A percentile compares a stretch with the other conserved stretches of the same genome.
phyloP scores from a whole-genome alignment of 2,329 filamentous ascomycete genomes.

The Phaeophleospora eucalypticola region DNA sequence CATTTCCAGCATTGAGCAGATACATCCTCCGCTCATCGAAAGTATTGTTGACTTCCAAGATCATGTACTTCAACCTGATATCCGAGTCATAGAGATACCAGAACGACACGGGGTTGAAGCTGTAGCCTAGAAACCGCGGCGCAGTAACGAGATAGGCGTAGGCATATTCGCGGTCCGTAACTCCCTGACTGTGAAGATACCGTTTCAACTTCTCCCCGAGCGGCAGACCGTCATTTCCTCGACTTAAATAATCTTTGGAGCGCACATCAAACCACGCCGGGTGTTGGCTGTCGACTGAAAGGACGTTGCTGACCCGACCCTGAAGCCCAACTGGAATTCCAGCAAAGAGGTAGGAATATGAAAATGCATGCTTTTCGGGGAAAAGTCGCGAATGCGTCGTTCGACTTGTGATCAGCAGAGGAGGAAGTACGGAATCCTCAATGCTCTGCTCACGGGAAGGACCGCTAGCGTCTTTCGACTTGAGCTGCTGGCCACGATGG shows the following conservation, averaged over 20 bases:
- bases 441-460: slow-evolving; percentile 21
- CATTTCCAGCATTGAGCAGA: slow-evolving; percentile 46
- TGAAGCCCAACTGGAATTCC: slow-evolving; percentile 63
- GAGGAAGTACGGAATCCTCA: slow-evolving; percentile 35
- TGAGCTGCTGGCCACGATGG: slow-evolving; percentile 25
- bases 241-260: slow-evolving; percentile 58
- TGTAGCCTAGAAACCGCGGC: slow-evolving; percentile 63
- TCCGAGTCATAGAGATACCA: slow-evolving; percentile 69
- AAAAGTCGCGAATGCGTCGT: slow-evolving; percentile 65
- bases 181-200: slow-evolving; percentile 54
- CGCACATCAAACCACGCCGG: slow-evolving; percentile 58
- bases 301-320: slow-evolving; percentile 52
- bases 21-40: slow-evolving; percentile 70
- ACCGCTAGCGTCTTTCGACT: slow-evolving; percentile 8
- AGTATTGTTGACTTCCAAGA: slow-evolving; percentile 73
- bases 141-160: slow-evolving; percentile 69
- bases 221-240: slow-evolving; percentile 50
- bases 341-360: slow-evolving; percentile 66
- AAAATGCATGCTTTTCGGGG: slow-evolving; percentile 64
- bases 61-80: slow-evolving; percentile 57
- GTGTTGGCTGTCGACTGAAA: slow-evolving; percentile 45
- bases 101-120: slow-evolving; percentile 72
- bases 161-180: slow-evolving; percentile 58
- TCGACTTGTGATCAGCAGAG: slow-evolving; percentile 60
- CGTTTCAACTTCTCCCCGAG: slow-evolving; percentile 60